Evolutionary conservation across 2,329 filamentous ascomycete species (phyloP).

Genomic region (Coccinonectria pachysandricola): DNA sequence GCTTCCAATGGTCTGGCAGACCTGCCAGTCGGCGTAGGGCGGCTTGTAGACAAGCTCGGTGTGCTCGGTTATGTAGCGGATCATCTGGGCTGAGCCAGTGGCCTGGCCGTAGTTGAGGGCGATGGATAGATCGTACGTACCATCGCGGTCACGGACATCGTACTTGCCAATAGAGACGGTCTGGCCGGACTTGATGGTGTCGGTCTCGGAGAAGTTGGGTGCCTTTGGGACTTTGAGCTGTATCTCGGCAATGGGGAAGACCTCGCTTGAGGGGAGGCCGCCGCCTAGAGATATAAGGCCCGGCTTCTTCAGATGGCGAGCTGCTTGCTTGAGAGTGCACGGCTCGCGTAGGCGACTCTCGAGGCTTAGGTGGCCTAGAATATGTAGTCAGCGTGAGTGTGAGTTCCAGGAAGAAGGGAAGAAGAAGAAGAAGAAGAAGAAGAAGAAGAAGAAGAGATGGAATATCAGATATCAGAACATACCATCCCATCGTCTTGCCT

Average conservation of each 20-base stretch:
- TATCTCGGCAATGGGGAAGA: conserved; percentile 84
- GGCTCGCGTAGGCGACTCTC: conserved; percentile 53
- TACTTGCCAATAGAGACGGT: conserved; percentile 68
- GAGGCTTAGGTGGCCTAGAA: conserved; percentile 44
- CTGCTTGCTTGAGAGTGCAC: conserved; percentile 74
- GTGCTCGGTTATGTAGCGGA: conserved; percentile 89
- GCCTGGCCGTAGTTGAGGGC: conserved; percentile 91
- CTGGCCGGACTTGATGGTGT: conserved; percentile 49
- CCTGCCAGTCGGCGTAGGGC: conserved; percentile 84
- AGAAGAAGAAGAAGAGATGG: no score
- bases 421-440: no score
- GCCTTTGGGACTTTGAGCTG: conserved; percentile 61
- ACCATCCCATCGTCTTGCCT: conserved; percentile 79
- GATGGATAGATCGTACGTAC: conserved; percentile 64
- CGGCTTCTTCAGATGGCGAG: conserved; percentile 66
- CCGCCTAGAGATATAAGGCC: conserved; percentile 88
- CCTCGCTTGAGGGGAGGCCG: conserved; percentile 75
- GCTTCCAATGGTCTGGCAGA: conserved; percentile 73
- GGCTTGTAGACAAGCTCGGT: conserved; percentile 83
- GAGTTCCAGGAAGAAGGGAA: background rate
- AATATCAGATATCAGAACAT: no score
- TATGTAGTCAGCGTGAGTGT: conserved; percentile 5
- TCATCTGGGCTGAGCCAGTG: conserved; percentile 72
- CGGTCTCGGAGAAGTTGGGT: conserved; percentile 60
- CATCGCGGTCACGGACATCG: conserved; percentile 54